Base-by-base conservation (phyloP, 805 yeast species). In the Yarrowia alimentaria region DNA sequence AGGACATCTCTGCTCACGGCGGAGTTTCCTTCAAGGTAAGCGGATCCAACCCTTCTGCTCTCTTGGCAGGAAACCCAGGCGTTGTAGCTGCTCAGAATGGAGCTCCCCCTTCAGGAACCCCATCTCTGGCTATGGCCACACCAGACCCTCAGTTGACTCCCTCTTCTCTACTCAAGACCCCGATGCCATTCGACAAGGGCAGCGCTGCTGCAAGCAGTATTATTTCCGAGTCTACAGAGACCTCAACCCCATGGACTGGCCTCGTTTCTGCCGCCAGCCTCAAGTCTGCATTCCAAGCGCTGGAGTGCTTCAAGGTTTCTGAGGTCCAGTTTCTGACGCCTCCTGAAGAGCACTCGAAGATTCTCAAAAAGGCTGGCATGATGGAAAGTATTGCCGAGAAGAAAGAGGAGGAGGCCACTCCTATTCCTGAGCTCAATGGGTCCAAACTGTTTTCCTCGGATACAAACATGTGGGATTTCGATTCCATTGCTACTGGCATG, bases 261-360 rank as follows among this genome's bases (percentile, higher is more conserved):
- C 57, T 52, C 19, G 64, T 66, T 10, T 62, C 64, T 4, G 61
- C 68, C 2, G 57, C 60, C 9, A 66, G 64, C 24, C 55, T 67
- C 20, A 60, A 65, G 13, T 58, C 61, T 2, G 66, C 68, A 11
- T 64, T 67, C 57, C 59, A 55, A 43, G 61, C 63, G 25, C 57
- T 66, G 14, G 64, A 57, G 11, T 42, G 62, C 8, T 61, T 63
- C 51, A 62, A 57, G 50, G 51, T 59, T 31, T 54, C 58, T 8
- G 60, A 59, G 21, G 55, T 62, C 17, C 60, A 60, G 50, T 56
- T 63, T 25, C 54, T 61, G 16, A 59, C 64, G 4, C 64, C 64
- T 11, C 63, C 64, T 4, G 60, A 56, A 24, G 65, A 60, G 20
- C 33, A 49, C 38, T 30, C 29, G 21, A 50, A 45, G 22, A 42